These are phyloP conservation scores for Xylaria scruposa DNA, from an alignment of 495 filamentous ascomycete genomes.

Conservation along the genomic window DNA sequence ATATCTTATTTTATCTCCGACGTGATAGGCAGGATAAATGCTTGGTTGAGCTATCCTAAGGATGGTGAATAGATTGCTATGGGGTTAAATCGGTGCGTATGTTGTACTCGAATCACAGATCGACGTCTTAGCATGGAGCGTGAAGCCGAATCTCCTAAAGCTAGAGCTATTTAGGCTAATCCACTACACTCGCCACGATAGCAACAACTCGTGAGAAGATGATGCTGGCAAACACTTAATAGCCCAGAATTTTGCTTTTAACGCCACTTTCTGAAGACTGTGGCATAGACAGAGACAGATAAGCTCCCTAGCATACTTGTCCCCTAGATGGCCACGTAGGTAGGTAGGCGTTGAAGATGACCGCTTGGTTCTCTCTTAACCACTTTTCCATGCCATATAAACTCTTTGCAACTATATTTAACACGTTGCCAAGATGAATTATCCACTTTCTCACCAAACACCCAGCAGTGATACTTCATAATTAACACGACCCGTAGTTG, in stretches of 20 bases:
- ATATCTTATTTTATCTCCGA: constrained; percentile 19
- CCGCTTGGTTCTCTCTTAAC: constrained; percentile 64
- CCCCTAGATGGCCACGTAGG: no score
- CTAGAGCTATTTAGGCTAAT: constrained; percentile 24
- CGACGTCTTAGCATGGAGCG: constrained; percentile 12
- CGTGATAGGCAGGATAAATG: constrained; percentile 27
- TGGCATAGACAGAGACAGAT: neutral
- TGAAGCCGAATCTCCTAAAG: constrained; percentile 8
- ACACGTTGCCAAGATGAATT: constrained; percentile 67
- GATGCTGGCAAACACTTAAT: neutral
- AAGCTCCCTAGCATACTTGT: no score
- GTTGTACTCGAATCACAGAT: constrained; percentile 6
- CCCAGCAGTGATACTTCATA: constrained; percentile 60
- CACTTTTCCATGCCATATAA: constrained; percentile 65
- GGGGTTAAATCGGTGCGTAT: constrained; percentile 10
- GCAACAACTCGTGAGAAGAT: neutral
- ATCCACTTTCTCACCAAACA: constrained; percentile 68
- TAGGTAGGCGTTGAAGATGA: constrained; percentile 68
- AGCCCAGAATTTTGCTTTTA: neutral
- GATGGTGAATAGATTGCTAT: constrained; percentile 19
- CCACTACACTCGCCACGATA: neutral
- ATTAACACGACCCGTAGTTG: constrained; percentile 57
- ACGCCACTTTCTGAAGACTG: neutral
- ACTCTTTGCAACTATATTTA: constrained; percentile 55
- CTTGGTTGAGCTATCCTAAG: neutral